Base-by-base conservation (phyloP, 495 filamentous ascomycete species). In the Baudoinia panamericana region DNA sequence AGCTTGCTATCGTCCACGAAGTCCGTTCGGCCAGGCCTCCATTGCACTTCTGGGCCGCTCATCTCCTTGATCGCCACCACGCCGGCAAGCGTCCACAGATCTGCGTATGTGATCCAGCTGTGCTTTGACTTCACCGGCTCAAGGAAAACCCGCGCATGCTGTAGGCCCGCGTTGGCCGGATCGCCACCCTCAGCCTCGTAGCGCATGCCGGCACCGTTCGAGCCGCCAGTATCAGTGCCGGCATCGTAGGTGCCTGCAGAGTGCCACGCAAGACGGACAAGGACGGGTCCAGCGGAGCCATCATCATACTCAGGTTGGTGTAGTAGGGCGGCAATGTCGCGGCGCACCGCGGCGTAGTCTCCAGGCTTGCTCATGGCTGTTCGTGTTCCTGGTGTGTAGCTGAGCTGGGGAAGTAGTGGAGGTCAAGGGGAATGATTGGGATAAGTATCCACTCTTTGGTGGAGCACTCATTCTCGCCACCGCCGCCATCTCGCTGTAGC, bases 221-320 rank as follows among this genome's bases (percentile, higher is more conserved):
- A 73, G 17, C 74, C 72, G 25, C 74, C 74, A 0, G 72, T 77
- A 53, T 72, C 66, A 26, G 70, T 66, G 27, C 63, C 61, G 17
- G 61, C 57, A 53, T 73, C 69, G 56, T 78, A 77, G 0, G 72
- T 77, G 11, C 74, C 73, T 0, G 74, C 56, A 28, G 70, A 69
- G 60, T 78, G 73, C 74, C 72, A 77, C 47, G 74, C 72, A 24
- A 78, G 58, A 9, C 74, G 67, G 30, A 77, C 72, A 32, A 78
- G 69, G 0, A 77, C 70, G 0, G 72, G 73, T 4, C 72, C 74
- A 22, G 68, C 70, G 39, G 68, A 73, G 5, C 73, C 74, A 55
- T 78, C 73, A 50, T 78, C 73, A 56, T 76, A 76, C 40, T 50
- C 66, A 17, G 73, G 72, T 44, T 72, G 73, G 46, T 72, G 61